Base-by-base conservation (phyloP, 2,329 filamentous ascomycete species). In the Xylaria sp. region DNA sequence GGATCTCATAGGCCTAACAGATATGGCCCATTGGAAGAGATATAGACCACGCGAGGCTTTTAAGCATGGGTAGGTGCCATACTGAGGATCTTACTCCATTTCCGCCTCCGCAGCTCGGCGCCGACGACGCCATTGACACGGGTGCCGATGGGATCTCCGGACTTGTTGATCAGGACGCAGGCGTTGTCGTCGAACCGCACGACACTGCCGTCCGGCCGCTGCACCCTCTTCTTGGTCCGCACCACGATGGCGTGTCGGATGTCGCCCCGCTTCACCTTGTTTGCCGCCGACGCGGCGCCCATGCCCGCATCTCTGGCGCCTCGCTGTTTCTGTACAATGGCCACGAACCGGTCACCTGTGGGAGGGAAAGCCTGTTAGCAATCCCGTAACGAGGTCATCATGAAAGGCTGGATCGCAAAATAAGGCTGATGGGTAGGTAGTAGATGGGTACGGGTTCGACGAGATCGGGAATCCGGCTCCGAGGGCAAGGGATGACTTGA, bases 41-140 rank as follows among this genome's bases (percentile, higher is more conserved):
- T 11, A 25, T 33, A 13, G n/a, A 54, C 45, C 47, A 33, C 61
- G 1, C 33, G 2, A 31, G n/a, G 15, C 9, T 36, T 50, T 73
- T 81, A 88, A 42, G 83, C 86, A 74, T 88, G 85, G 81, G 86
- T 85, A 25, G 96, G 95, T 61, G 96, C 96, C 86, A 99, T 88
- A 73, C 93, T 97, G 78, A 99, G 81, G 75, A 99, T 98, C 88
- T 98, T 99, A 75, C 94, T 97, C 96, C 96, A 99, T 83, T 97
- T 91, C 86, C 92, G 96, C 78, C 92, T 89, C 78, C 92, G 90
- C 79, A 99, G 81, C 84, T 99, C 96, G 33, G 90, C 87, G 66
- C 94, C 96, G 50, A 99, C 96, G 50, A 98, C 89, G 72, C 94
- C 93, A 81, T 93, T 97, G 84, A 97, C 88, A 78, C 96, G 90